Percentiles rank a stretch among this genome's conserved stretches.
Conservation (phyloP, 257 asterid genomes). For the Linderniella brevidens region DNA sequence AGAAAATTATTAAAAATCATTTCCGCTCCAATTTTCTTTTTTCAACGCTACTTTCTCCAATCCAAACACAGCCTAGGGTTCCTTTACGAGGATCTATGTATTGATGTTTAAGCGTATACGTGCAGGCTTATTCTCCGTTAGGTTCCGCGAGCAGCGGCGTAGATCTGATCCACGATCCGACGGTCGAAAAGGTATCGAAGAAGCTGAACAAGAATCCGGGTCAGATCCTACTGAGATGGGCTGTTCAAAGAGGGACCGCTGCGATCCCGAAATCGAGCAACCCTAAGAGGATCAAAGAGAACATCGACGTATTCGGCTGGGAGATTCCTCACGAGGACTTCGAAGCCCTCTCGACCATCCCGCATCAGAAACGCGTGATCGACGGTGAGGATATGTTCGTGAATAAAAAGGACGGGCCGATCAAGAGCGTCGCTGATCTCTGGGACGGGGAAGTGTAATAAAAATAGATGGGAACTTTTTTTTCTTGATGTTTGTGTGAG, state of each 20-base stretch:
- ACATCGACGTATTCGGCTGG: constrained; percentile 39
- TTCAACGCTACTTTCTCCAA: no score
- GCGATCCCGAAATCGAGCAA: constrained; percentile 45
- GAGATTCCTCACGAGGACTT: constrained; percentile 45
- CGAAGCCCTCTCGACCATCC: constrained; percentile 25
- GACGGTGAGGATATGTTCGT: constrained; percentile 39
- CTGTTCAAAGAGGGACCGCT: constrained; percentile 53
- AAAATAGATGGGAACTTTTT: no score
- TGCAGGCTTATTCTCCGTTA: constrained; percentile 53
- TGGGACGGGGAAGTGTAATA: constrained; percentile 37
- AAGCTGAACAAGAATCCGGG: constrained; percentile 52
- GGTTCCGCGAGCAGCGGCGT: constrained; percentile 30
- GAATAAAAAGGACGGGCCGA: constrained; percentile 41
- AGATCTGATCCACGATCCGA: constrained; percentile 38
- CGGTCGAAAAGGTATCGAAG: constrained; percentile 30
- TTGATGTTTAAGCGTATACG: neutral
- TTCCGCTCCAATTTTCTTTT: no score
- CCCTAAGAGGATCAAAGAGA: constrained; percentile 38
- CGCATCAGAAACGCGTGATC: constrained; percentile 35
- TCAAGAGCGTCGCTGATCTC: constrained; percentile 24
- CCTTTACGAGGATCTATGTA: no score
- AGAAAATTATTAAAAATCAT: neutral
- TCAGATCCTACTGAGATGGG: constrained; percentile 63
- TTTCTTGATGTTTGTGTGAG: no score
- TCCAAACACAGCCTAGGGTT: no score